A percentile compares a stretch with the other conserved stretches of the same genome.
phyloP scores from a whole-genome alignment of 441 rosid genomes.

The Eutrema salsugineum region DNA sequence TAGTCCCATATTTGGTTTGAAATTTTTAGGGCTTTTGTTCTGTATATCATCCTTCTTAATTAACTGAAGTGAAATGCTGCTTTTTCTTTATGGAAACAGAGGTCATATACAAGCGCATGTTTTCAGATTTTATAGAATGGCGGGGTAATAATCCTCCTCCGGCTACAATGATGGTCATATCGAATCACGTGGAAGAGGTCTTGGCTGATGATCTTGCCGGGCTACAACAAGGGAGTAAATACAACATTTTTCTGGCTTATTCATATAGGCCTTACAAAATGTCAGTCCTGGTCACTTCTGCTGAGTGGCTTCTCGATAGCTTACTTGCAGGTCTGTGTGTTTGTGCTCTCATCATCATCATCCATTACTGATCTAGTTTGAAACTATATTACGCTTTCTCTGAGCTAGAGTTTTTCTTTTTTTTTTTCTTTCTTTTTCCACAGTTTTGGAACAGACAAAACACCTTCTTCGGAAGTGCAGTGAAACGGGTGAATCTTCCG shows the following conservation, averaged over 20 bases:
- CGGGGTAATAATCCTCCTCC: not conserved
- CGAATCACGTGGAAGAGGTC: not conserved
- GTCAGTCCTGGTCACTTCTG: not conserved
- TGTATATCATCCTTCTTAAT: too few relatives aligned
- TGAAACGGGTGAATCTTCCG: not conserved
- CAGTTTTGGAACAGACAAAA: not conserved
- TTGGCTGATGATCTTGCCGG: not conserved
- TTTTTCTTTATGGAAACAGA: not conserved
- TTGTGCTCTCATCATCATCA: not conserved
- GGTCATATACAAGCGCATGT: not conserved
- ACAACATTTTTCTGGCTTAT: conserved; percentile 1
- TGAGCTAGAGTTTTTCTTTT: too few relatives aligned
- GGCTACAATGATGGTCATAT: not conserved
- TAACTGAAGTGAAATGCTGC: too few relatives aligned
- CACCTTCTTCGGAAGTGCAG: conserved; percentile 2
- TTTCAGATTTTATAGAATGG: not conserved
- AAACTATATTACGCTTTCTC: not conserved
- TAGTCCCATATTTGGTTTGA: not conserved
- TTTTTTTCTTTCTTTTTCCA: not conserved
- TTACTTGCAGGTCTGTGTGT: conserved; percentile 5
- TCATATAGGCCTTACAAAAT: not conserved
- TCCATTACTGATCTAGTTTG: not conserved
- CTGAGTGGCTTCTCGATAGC: conserved; percentile 14
- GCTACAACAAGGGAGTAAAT: not conserved
- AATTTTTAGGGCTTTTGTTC: too few relatives aligned